phyloP scores from a whole-genome alignment of 1,284 basidiomycete species.

The Ceratobasidium sp. region DNA sequence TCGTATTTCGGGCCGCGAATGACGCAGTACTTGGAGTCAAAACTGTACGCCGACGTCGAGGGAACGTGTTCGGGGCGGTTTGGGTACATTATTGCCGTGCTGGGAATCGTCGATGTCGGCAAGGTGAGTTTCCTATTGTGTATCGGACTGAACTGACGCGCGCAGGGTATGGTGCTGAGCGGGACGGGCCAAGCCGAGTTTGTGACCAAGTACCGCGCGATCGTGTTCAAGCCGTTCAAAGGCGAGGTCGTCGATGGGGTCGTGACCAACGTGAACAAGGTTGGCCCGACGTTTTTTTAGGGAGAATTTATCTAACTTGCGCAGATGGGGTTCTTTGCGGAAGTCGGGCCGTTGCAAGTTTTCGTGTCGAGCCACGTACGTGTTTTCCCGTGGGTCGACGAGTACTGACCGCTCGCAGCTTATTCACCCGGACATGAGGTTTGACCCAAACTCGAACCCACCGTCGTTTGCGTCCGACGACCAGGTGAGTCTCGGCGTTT shows the following conservation, averaged over 20 bases:
- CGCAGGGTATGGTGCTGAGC: slow-evolving; percentile 80
- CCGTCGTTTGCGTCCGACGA: slow-evolving; percentile 90
- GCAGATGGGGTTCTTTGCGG: slow-evolving; percentile 98
- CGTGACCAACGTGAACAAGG: slow-evolving; percentile 96
- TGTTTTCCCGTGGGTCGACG: slow-evolving; percentile 46
- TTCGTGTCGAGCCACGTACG: slow-evolving; percentile 94
- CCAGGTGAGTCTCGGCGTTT: slow-evolving; percentile 59
- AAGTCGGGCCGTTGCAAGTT: slow-evolving; percentile 90
- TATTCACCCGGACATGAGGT: slow-evolving; percentile 90
- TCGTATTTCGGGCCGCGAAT: slow-evolving; percentile 98
- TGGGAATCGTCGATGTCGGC: slow-evolving; percentile 87
- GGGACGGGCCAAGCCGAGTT: slow-evolving; percentile 96
- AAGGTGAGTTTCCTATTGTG: slow-evolving; percentile 49
- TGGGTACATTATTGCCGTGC: slow-evolving; percentile 97
- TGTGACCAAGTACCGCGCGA: slow-evolving; percentile 86
- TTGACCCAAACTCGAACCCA: slow-evolving; percentile 91
- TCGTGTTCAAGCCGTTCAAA: slow-evolving; percentile 98
- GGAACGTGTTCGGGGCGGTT: slow-evolving; percentile 96
- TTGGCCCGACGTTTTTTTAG: slow-evolving; percentile 50
- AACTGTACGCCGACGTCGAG: slow-evolving; percentile 95
- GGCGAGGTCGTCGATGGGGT: slow-evolving; percentile 98
- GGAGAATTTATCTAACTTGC: background rate
- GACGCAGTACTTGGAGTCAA: slow-evolving; percentile 89
- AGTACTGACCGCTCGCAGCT: slow-evolving; percentile 60
- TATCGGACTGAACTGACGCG: background rate